Evolutionary conservation across 2,329 filamentous ascomycete genomes (phyloP), one percentile per base, ranked within the genome.

Genomic region (Fusarium acutatum): DNA sequence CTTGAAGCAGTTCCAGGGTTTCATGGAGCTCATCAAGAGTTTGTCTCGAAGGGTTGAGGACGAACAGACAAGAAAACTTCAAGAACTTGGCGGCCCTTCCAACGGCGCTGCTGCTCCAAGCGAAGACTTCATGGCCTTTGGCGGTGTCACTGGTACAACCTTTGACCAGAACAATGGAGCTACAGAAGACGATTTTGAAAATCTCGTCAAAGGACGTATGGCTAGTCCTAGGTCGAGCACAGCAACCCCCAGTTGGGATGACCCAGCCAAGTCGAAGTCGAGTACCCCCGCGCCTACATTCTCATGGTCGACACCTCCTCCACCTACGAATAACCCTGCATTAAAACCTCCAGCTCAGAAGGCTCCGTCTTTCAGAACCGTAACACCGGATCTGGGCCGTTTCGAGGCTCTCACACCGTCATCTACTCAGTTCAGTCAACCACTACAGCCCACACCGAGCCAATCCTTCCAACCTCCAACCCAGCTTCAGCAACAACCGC

Each of bases 51-150:
- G 91, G 63, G 93, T 99, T 38, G 96, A 99, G 80, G 90, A 92
- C 24, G 96, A 98, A 80, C 96, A 98, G 78, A 93, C 89, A 12
- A 92, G 91, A 78, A 98, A 98, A 79, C 85, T 99, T 7, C 93
- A 95, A 79, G 96, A 98, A 77, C 87, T 98, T 13, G 90, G 90
- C 0, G 90, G 91, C 4, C 87, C 84, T 14, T 85, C 87, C 34
- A 88, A 87, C 49, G 86, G 88, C 28, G 79, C 84, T 12, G 82
- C 84, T 6, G 85, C 84, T 6, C 83, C 87, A 8, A 89, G 83
- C 74, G 91, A 92, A 50, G 91, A 94, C 76, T 92, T 93, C 73
- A 88, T 94, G 83, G 90, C 89, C 5, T 93, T 94, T 78, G 90
- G 90, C n/a, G 88, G 88, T 37, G 83, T 90, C n/a, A 91, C 89